Evolutionary conservation across 768 basidiomycete species (phyloP).

Genomic region (Leccinum sublutescens): DNA sequence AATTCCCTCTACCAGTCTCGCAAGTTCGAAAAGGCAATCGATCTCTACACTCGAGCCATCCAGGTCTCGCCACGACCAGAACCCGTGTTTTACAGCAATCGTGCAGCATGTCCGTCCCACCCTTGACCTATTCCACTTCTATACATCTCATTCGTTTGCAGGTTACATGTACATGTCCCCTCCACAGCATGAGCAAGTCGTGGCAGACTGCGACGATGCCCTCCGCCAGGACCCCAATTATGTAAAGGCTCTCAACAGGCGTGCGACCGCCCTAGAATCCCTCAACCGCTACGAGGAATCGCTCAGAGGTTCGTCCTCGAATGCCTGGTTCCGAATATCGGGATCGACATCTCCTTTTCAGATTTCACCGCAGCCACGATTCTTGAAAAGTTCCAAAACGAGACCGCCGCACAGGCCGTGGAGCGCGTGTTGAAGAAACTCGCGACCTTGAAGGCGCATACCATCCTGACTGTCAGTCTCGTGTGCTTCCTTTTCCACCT

Average conservation of each 20-base stretch:
- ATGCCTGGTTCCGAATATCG: neutral
- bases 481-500: neutral
- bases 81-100: constrained; percentile 94
- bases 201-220: constrained; percentile 87
- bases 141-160: constrained; percentile 27
- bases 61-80: constrained; percentile 73
- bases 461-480: constrained; percentile 62
- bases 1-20: constrained; percentile 67
- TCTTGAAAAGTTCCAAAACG: constrained; percentile 88
- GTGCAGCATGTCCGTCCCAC: constrained; percentile 81
- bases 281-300: constrained; percentile 74
- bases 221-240: constrained; percentile 81
- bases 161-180: constrained; percentile 92
- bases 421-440: constrained; percentile 92
- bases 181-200: constrained; percentile 77
- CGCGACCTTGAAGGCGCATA: constrained; percentile 60
- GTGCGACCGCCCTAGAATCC: constrained; percentile 81
- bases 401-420: constrained; percentile 71
- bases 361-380: constrained; percentile 98
- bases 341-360: constrained; percentile 26
- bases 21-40: constrained; percentile 57
- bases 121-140: neutral
- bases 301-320: constrained; percentile 58
- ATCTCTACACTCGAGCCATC: constrained; percentile 74
- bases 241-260: constrained; percentile 87